Conservation (phyloP, 2,329 filamentous ascomycete species). For the Helotiales sp. region DNA sequence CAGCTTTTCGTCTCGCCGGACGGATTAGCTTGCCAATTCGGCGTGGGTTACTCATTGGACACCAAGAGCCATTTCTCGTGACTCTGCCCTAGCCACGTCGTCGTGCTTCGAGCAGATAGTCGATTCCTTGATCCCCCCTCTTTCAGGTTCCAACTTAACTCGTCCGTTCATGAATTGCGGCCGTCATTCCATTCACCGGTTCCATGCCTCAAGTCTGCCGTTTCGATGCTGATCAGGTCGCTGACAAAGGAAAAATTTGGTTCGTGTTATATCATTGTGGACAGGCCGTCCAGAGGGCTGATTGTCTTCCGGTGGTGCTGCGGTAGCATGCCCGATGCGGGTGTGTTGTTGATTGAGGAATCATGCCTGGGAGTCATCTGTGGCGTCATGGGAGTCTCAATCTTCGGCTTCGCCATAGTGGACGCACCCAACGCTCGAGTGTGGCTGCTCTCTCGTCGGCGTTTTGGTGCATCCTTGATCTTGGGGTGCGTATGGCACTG, state of each 20-base stretch:
- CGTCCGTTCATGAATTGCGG: neutral
- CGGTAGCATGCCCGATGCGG: conserved; percentile 35
- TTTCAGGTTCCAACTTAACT: neutral
- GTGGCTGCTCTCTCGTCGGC: conserved; percentile 66
- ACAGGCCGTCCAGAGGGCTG: conserved; percentile 47
- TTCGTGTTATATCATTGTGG: conserved; percentile 53
- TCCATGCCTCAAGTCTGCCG: neutral
- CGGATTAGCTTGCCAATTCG: neutral
- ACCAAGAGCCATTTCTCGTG: neutral
- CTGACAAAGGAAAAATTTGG: conserved; percentile 34
- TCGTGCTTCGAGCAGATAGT: neutral
- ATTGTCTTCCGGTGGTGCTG: conserved; percentile 41
- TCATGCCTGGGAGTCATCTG: conserved; percentile 47
- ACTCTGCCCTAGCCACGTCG: neutral
- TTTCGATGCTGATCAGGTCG: neutral
- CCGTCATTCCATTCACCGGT: neutral
- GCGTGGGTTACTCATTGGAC: neutral
- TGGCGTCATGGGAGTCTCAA: conserved; percentile 52
- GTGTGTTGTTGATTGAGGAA: conserved; percentile 46
- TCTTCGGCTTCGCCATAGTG: conserved; percentile 54
- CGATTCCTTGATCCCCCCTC: conserved; percentile 1
- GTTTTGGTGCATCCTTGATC: conserved; percentile 72
- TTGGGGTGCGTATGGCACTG: conserved; percentile 73
- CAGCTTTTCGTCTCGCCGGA: neutral
- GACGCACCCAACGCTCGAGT: conserved; percentile 43